These are phyloP conservation scores for Hypoxylon lenormandii DNA, from an alignment of 495 filamentous ascomycete species.

Conservation along the genomic window DNA sequence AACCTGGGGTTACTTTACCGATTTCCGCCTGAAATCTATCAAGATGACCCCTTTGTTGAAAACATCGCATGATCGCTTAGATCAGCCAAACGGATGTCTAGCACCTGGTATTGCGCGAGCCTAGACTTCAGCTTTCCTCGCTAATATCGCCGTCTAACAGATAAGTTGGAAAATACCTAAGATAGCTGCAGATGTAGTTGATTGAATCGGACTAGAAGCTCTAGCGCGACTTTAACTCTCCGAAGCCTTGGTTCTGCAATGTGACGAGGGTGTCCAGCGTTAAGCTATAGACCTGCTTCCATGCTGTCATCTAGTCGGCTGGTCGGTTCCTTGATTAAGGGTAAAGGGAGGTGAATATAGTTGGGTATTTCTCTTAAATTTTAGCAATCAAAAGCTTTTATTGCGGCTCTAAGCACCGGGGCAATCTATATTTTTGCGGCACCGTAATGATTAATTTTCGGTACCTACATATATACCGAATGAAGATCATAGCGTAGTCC, in stretches of 20 bases:
- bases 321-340: background rate
- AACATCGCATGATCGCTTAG: conserved; percentile 9
- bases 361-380: background rate
- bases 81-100: conserved; percentile 9
- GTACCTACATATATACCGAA: too few species aligned
- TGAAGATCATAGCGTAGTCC: background rate
- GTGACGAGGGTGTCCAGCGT: background rate
- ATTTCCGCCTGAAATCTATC: background rate
- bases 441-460: conserved; percentile 7
- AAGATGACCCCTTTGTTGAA: conserved; percentile 12
- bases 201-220: conserved; percentile 16
- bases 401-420: background rate
- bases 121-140: conserved; percentile 14
- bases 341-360: background rate
- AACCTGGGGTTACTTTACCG: conserved; percentile 23
- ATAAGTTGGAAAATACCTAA: conserved; percentile 6
- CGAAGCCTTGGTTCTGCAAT: background rate
- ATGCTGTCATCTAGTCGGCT: background rate
- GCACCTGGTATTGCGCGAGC: background rate
- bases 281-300: background rate
- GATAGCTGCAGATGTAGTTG: background rate
- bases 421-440: background rate
- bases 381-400: too few species aligned
- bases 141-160: conserved; percentile 26
- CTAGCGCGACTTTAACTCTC: conserved; percentile 9